Evolutionary conservation across 306 rosid genomes (phyloP).

Genomic region (Crataegus laevigata): DNA sequence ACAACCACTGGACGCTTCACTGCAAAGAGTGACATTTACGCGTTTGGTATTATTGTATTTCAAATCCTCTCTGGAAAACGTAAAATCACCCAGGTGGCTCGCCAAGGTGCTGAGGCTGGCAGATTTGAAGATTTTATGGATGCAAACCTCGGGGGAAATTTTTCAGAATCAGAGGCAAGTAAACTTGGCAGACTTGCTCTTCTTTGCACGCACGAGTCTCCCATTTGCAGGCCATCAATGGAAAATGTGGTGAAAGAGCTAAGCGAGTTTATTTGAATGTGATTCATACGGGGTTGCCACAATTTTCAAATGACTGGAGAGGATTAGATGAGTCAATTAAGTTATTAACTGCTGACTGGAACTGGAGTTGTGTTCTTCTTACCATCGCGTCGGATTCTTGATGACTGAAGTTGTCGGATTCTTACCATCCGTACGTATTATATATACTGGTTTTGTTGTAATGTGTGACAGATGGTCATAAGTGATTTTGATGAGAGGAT

Average conservation of each 20-base stretch:
- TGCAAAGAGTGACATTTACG: constrained; percentile 62
- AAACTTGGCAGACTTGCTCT: constrained; percentile 51
- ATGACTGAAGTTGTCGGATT: background rate
- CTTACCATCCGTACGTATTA: background rate
- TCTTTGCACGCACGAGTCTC: constrained; percentile 63
- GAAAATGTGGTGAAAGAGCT: constrained; percentile 45
- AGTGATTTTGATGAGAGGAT: background rate
- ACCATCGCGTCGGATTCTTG: background rate
- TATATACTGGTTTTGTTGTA: background rate
- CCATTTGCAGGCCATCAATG: constrained; percentile 57
- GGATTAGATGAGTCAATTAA: background rate
- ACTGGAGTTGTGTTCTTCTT: constrained; percentile 11
- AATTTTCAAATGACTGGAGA: constrained; percentile 3
- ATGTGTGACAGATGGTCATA: background rate
- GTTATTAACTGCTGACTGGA: constrained; percentile 7
- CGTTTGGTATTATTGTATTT: constrained; percentile 71
- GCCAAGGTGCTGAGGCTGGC: constrained; percentile 28
- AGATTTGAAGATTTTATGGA: constrained; percentile 49
- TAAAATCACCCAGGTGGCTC: constrained; percentile 30
- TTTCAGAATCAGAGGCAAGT: constrained; percentile 53
- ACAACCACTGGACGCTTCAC: constrained; percentile 61
- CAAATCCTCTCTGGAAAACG: constrained; percentile 72
- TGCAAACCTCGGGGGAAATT: constrained; percentile 54
- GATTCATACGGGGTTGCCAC: constrained; percentile 2
- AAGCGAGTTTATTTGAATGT: constrained; percentile 15